Evolutionary conservation across 176 grass and related monocot species (phyloP).

Genomic region (Stipa capillata): DNA sequence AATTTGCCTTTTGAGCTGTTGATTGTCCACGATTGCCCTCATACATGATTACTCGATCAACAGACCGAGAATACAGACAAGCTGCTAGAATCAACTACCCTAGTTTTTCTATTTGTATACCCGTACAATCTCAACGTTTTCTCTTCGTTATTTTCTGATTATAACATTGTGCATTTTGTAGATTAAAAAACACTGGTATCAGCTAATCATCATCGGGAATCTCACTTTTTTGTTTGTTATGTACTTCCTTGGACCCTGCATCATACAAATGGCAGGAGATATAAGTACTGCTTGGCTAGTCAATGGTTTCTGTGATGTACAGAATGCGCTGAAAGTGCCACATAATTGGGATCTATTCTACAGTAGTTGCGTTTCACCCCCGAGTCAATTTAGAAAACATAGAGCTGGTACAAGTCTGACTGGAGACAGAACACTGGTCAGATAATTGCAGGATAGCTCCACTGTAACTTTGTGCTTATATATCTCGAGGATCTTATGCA

Average conservation of each 20-base stretch:
- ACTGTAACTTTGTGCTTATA: conserved; percentile 12
- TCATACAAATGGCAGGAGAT: conserved; percentile 37
- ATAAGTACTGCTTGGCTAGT: neutral
- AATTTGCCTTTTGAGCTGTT: conserved; percentile 46
- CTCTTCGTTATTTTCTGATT: conserved; percentile 19
- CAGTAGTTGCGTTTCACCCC: neutral
- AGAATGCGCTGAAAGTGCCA: conserved; percentile 5
- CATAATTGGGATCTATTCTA: conserved; percentile 19
- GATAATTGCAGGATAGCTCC: neutral
- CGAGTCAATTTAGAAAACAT: neutral
- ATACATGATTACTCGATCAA: conserved; percentile 46
- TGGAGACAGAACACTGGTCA: neutral
- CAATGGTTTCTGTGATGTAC: neutral
- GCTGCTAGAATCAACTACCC: conserved; percentile 16
- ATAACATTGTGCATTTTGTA: conserved; percentile 6
- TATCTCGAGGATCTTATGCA: neutral
- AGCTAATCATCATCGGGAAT: conserved; percentile 34
- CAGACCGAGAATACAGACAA: conserved; percentile 25
- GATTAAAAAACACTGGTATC: conserved; percentile 8
- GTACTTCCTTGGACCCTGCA: conserved; percentile 29
- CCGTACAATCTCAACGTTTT: conserved; percentile 30
- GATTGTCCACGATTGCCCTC: conserved; percentile 20
- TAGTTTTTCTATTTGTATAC: conserved; percentile 23
- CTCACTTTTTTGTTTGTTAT: conserved; percentile 21
- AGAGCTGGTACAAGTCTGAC: neutral